Evolutionary conservation across 495 filamentous ascomycete species (phyloP), one percentile per base, ranked within the genome.

Genomic region (Physcia stellaris): DNA sequence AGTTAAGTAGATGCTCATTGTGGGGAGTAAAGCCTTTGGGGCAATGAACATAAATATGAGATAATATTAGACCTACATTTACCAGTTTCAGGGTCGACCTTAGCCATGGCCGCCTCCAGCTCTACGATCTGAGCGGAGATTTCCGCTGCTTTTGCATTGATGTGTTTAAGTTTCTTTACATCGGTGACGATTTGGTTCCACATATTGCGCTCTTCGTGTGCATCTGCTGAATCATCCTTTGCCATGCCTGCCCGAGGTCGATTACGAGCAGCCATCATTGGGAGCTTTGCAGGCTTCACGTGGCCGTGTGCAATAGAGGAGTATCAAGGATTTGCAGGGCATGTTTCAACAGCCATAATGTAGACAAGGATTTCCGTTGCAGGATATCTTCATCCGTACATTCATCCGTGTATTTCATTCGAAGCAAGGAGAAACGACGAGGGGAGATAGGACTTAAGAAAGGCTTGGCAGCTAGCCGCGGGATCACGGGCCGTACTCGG

Each of bases 171-270:
- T 24, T 47, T 45, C 36, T 46, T 57, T 20, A 70, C 57, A 45
- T 75, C 71, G 39, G 64, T 67, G 21, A 67, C 59, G 34, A 78
- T 73, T 45, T 70, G 64, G 40, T 66, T 72, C 75, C 75, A 79
- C 51, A 79, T 62, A 42, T 70, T 64, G 37, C 68, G 66, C 52
- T 78, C 74, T 54, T 79, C 74, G 39, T 76, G 67, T 32, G 64
- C 66, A 24, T 48, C 48, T 15, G 35, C 57, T 18, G 55, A 32
- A 29, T 66, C 63, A 13, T 68, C 62, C 32, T 60, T 65, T 13
- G 47, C 32, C 17, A 50, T 51, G 34, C 51, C 43, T 13, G 49
- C 42, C 3, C 62, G 54, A 19, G 60, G 56, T 26, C 63, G 31
- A 46, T 49, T 63, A 7, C 61, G 46, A 22, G 57, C 48, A 15